phyloP scores from a whole-genome alignment of 441 rosid species.

The Metrosideros polymorpha region DNA sequence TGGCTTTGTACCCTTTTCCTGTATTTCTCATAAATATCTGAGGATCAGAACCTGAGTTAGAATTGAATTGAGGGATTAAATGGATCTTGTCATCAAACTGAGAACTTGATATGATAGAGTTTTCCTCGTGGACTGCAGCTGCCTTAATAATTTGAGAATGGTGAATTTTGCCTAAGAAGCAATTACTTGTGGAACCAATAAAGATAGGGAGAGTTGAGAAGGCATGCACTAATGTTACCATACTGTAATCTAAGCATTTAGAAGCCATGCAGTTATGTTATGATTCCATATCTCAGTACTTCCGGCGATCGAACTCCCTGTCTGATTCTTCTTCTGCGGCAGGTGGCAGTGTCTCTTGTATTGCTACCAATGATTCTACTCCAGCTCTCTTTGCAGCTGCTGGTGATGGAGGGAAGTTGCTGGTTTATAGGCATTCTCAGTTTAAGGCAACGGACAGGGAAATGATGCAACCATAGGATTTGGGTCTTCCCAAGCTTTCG shows the following conservation, averaged over 20 bases:
- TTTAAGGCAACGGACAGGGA: neutral
- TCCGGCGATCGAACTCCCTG: neutral
- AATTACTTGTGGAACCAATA: neutral
- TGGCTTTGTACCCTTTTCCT: neutral
- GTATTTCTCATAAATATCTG: neutral
- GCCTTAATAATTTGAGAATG: neutral
- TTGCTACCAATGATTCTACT: conserved; percentile 51
- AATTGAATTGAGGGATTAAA: neutral
- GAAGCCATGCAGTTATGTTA: neutral
- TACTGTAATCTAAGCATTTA: neutral
- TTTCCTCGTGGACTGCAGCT: neutral
- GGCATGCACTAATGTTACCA: neutral
- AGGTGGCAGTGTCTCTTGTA: conserved; percentile 60
- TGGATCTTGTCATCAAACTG: neutral
- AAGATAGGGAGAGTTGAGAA: neutral
- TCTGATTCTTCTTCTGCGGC: neutral
- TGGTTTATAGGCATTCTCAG: conserved; percentile 33
- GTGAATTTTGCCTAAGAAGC: neutral
- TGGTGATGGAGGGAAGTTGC: conserved; percentile 52
- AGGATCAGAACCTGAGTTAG: neutral
- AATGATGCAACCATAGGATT: neutral
- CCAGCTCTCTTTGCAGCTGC: conserved; percentile 40
- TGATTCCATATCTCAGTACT: neutral
- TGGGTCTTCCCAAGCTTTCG: neutral
- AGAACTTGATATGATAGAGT: neutral